Evolutionary conservation across 148 eudicot species (phyloP).

Genomic region (Rhododendron mucronatum): DNA sequence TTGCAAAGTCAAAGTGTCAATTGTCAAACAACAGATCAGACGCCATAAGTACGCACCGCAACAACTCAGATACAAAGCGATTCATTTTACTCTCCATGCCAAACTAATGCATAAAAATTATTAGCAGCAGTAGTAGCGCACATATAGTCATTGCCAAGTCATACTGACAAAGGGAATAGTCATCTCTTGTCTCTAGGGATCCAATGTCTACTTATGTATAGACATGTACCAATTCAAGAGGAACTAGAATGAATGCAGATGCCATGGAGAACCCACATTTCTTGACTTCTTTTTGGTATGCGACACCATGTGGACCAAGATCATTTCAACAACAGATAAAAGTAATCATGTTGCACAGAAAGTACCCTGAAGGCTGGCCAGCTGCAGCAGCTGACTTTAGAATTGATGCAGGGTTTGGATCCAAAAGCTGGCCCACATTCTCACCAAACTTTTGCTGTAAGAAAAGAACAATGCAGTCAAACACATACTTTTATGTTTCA

Average conservation of each 20-base stretch:
- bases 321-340: constrained; percentile 25
- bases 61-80: not conserved
- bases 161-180: not conserved
- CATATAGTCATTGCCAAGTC: not conserved
- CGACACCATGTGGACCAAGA: not conserved
- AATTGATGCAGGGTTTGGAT: constrained; percentile 46
- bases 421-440: constrained; percentile 49
- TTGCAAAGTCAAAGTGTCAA: not conserved
- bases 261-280: not conserved
- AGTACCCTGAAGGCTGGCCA: constrained; percentile 60
- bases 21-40: not conserved
- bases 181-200: not conserved
- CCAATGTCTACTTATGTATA: not conserved
- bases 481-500: not conserved
- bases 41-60: not conserved
- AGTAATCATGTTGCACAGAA: not conserved
- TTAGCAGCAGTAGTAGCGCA: not conserved
- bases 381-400: constrained; percentile 48
- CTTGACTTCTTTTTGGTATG: not conserved
- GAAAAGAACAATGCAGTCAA: constrained; percentile 30
- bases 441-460: constrained; percentile 71
- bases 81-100: not conserved
- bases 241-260: not conserved
- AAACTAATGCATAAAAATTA: not conserved
- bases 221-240: not conserved